Base-by-base conservation (phyloP, 2,329 filamentous ascomycete genomes). In the Orbilia javanica region DNA sequence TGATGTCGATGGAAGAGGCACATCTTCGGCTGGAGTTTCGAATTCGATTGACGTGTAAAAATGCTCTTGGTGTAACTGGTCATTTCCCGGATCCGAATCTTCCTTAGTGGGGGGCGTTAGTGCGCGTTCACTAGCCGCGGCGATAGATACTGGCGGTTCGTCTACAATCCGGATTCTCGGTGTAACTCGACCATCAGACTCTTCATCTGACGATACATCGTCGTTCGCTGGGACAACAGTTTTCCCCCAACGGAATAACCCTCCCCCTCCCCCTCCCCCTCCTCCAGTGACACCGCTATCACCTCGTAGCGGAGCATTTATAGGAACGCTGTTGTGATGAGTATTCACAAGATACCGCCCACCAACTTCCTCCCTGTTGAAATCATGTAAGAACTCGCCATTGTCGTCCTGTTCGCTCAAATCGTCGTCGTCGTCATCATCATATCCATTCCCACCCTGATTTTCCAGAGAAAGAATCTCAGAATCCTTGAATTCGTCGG, bases 401-500 rank as follows among this genome's bases (percentile, higher is more conserved):
- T 76, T 76, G 6, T 48, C 71, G 46, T 44, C 64, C 42, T 39
- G 65, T 39, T 68, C 57, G 48, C 20, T 63, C 11, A 60, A 15
- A 31, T 73, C 31, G 27, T 75, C 70, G 4, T 68, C 71, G 11
- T 62, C 62, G 29, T 66, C 69, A 20, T 76, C 72, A 31, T 69
- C 72, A 50, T 69, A 64, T 27, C 55, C 53, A 36, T 63, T 65
- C 10, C 48, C 55, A 31, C 65, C 72, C n/a, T 76, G 72, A 42
- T 70, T 70, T 25, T 70, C 72, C 18, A 76, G 44, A 29, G 72
- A 76, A 6, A 76, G 46, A 15, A 76, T 76, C 48, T 76, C 72
- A n/a, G 72, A 76, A 31, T 76, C 72, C 36, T 76, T 76, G 34
- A 76, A 76, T 13, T 76, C 72, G 48, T 76, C 72, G 3, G 72